phyloP scores from a whole-genome alignment of 106 monocot species.

The Dioscorea alata region DNA sequence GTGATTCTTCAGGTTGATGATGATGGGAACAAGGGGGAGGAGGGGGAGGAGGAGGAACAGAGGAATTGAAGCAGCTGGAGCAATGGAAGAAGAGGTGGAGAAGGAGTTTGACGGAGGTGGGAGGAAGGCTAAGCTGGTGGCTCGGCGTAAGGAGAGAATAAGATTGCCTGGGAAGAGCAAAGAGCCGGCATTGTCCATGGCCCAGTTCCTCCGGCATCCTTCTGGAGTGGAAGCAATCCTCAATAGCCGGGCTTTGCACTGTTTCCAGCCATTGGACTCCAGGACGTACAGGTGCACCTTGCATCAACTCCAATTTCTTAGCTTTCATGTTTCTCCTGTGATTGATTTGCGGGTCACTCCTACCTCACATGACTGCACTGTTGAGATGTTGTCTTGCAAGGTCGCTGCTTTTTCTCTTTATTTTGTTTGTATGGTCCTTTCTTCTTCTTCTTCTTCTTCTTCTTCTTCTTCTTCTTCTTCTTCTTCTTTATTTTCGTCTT shows the following conservation, averaged over 20 bases:
- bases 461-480: too few relatives aligned
- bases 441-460: too few relatives aligned
- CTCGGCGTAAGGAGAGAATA: slow-evolving; percentile 41
- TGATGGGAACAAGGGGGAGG: neutral
- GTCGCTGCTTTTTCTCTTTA: slow-evolving; percentile 10
- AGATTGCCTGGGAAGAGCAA: slow-evolving; percentile 25
- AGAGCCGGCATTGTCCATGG: slow-evolving; percentile 11
- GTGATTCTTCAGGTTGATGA: too few relatives aligned
- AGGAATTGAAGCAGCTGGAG: neutral
- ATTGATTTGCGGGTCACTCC: slow-evolving; percentile 52
- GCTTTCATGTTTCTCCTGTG: slow-evolving; percentile 63
- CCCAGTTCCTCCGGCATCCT: slow-evolving; percentile 57
- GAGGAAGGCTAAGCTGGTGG: slow-evolving; percentile 38
- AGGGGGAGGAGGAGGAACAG: neutral
- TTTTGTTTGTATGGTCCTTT: too few relatives aligned
- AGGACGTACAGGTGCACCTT: slow-evolving; percentile 77
- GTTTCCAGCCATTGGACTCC: slow-evolving; percentile 31
- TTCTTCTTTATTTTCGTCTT: too few relatives aligned
- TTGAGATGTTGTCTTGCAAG: slow-evolving; percentile 91
- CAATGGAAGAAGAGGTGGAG: neutral
- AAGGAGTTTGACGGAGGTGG: neutral
- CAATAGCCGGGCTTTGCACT: slow-evolving; percentile 54
- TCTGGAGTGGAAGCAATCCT: slow-evolving; percentile 67
- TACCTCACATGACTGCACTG: slow-evolving; percentile 53
- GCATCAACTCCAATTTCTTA: slow-evolving; percentile 45